A percentile compares a stretch with the other conserved stretches of the same genome.
Evolutionary conservation across 2,329 filamentous ascomycete genomes (phyloP).

Genomic region (Alternaria triticimaculans): DNA sequence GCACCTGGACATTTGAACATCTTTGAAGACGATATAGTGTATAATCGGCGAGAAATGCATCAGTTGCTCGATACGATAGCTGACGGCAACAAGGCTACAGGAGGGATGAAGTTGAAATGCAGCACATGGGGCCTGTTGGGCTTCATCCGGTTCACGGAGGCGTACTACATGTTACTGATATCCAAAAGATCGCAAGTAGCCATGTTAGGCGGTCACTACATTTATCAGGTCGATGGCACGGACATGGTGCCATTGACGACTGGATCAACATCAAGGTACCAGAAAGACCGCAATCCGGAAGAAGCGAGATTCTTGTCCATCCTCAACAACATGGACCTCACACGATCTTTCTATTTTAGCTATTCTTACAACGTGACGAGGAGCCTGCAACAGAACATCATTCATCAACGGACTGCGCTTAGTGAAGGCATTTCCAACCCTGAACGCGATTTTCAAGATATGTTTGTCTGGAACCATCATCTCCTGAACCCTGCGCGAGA

Average conservation of each 20-base stretch:
- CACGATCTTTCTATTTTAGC: conserved; percentile 95
- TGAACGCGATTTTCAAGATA: conserved; percentile 77
- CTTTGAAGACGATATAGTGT: conserved; percentile 93
- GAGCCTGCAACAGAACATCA: conserved; percentile 91
- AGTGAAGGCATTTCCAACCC: conserved; percentile 67
- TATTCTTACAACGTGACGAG: conserved; percentile 96
- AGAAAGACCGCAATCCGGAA: conserved; percentile 83
- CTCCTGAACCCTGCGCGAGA: conserved; percentile 76
- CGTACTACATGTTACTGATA: conserved; percentile 96
- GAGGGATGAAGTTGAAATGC: conserved; percentile 87
- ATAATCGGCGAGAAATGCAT: conserved; percentile 90
- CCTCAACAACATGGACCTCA: conserved; percentile 88
- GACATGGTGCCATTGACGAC: conserved; percentile 88
- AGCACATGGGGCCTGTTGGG: conserved; percentile 93
- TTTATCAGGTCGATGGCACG: conserved; percentile 94
- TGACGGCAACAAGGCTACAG: conserved; percentile 89
- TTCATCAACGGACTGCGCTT: conserved; percentile 75
- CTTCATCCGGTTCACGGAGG: conserved; percentile 93
- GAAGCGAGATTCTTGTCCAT: conserved; percentile 89
- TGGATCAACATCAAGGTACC: conserved; percentile 68
- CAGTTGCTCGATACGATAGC: conserved; percentile 93
- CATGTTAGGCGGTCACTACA: conserved; percentile 93
- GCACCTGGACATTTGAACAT: conserved; percentile 80
- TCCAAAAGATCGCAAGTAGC: conserved; percentile 96
- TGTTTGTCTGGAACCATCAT: conserved; percentile 99